Percentiles rank a stretch among this genome's conserved stretches.
These are phyloP conservation scores for Pseudogymnoascus sp. DNA, from an alignment of 2,329 filamentous ascomycete species.

Conservation along the genomic window DNA sequence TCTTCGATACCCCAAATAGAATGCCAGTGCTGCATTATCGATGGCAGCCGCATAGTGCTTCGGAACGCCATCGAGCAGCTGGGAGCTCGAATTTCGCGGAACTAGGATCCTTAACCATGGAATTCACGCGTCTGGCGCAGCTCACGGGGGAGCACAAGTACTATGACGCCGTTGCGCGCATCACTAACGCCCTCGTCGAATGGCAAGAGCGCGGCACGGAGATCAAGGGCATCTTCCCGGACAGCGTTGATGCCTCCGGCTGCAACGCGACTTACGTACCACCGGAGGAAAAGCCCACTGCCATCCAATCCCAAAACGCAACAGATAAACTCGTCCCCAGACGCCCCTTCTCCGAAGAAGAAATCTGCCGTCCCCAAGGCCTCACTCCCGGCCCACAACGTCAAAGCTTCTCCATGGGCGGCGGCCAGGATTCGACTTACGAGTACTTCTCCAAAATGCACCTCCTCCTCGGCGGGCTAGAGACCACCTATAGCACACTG, in stretches of 20 bases:
- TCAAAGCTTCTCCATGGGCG: slow-evolving; percentile 52
- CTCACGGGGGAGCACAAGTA: slow-evolving; percentile 75
- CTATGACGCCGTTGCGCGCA: slow-evolving; percentile 82
- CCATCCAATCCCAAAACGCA: neutral
- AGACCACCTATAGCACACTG: slow-evolving; percentile 65
- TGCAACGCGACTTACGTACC: slow-evolving; percentile 55
- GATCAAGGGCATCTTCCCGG: slow-evolving; percentile 75
- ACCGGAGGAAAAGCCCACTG: neutral
- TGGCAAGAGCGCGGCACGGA: slow-evolving; percentile 59
- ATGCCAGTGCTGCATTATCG: slow-evolving; percentile 33
- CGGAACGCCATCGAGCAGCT: slow-evolving; percentile 57
- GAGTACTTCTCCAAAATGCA: slow-evolving; percentile 67
- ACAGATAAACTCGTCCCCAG: neutral
- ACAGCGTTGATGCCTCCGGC: slow-evolving; percentile 69
- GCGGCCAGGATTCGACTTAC: slow-evolving; percentile 63
- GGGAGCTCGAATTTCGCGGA: slow-evolving; percentile 46
- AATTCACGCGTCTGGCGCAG: slow-evolving; percentile 85
- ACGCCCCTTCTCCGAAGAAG: neutral
- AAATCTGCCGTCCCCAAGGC: slow-evolving; percentile 52
- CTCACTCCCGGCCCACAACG: slow-evolving; percentile 43
- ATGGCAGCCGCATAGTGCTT: slow-evolving; percentile 58
- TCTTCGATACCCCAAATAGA: slow-evolving; percentile 49
- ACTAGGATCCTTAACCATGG: slow-evolving; percentile 67
- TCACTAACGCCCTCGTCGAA: slow-evolving; percentile 72
- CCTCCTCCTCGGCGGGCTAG: slow-evolving; percentile 68